Conservation (phyloP, 164 flowering plant genomes). For the Protea cynaroides region DNA sequence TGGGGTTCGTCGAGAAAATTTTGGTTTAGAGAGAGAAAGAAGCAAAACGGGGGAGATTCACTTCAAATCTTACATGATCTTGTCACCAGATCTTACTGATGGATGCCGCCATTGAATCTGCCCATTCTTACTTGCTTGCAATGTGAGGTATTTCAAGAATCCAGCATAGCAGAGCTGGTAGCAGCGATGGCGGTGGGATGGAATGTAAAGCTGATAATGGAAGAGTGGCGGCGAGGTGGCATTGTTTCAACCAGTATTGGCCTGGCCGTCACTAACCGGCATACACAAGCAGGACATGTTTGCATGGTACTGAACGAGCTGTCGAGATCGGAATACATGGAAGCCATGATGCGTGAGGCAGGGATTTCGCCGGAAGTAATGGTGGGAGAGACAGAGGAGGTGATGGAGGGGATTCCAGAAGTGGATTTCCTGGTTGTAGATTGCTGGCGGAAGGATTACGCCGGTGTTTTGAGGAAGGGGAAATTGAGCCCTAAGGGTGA, state of each 20-base stretch:
- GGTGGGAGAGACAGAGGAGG: conserved; percentile 60
- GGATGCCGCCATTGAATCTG: too few relatives aligned
- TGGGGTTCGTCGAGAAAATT: too few relatives aligned
- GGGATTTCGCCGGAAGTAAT: conserved; percentile 46
- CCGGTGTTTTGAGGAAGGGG: conserved; percentile 37
- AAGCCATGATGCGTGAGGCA: conserved; percentile 25
- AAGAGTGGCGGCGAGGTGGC: conserved; percentile 61
- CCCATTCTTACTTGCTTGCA: too few relatives aligned
- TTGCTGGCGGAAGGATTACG: conserved; percentile 36
- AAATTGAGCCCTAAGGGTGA: conserved; percentile 56
- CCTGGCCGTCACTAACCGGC: conserved; percentile 49
- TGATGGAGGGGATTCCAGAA: too few relatives aligned
- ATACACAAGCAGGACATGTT: conserved; percentile 62
- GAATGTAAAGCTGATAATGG: conserved; percentile 40
- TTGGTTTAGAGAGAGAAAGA: too few relatives aligned
- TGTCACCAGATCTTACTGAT: too few relatives aligned
- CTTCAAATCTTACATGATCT: too few relatives aligned
- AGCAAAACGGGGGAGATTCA: too few relatives aligned
- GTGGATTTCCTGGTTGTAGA: conserved; percentile 80
- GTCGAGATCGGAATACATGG: conserved; percentile 42
- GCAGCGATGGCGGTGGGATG: conserved; percentile 63
- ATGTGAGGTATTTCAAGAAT: too few relatives aligned
- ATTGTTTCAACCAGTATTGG: too few relatives aligned
- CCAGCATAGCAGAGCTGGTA: conserved; percentile 46
- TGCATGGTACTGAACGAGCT: conserved; percentile 66